phyloP scores from a whole-genome alignment of 225 moss, liverwort and hornwort species.

The Polytrichum commune region DNA sequence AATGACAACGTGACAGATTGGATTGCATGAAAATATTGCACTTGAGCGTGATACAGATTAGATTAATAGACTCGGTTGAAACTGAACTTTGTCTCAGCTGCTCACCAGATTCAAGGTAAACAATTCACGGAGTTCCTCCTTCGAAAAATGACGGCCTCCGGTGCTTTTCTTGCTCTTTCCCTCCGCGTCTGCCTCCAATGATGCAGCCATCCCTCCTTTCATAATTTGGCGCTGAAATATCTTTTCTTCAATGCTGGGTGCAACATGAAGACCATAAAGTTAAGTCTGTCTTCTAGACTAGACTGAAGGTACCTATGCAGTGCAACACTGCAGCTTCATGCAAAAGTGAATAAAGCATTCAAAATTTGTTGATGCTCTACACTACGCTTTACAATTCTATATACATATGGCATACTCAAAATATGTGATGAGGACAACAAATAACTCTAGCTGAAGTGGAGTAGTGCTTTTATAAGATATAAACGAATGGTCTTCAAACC shows the following conservation, averaged over 20 bases:
- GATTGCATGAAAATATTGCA: neutral
- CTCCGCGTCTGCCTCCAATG: conserved; percentile 54
- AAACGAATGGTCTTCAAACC: conserved; percentile 24
- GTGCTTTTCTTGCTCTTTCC: conserved; percentile 35
- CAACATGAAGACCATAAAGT: neutral
- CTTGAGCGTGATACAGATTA: too few species aligned
- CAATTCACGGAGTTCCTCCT: conserved; percentile 83
- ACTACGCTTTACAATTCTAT: too few species aligned
- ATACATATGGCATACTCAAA: too few species aligned
- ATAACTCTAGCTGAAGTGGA: too few species aligned
- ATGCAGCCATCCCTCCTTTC: conserved; percentile 94
- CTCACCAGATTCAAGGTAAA: conserved; percentile 73
- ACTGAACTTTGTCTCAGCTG: neutral
- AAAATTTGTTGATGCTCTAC: too few species aligned
- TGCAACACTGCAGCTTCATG: too few species aligned
- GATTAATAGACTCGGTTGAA: too few species aligned
- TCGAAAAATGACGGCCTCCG: conserved; percentile 69
- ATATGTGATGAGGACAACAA: too few species aligned
- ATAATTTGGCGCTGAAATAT: conserved; percentile 93
- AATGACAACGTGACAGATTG: neutral
- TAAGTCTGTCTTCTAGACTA: neutral
- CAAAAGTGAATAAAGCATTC: too few species aligned
- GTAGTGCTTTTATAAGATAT: too few species aligned
- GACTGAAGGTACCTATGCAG: too few species aligned
- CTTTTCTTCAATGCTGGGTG: conserved; percentile 79